A percentile compares a stretch with the other conserved stretches of the same genome.
phyloP scores from a whole-genome alignment of 768 basidiomycete genomes.

The Mycena albidolilacea region DNA sequence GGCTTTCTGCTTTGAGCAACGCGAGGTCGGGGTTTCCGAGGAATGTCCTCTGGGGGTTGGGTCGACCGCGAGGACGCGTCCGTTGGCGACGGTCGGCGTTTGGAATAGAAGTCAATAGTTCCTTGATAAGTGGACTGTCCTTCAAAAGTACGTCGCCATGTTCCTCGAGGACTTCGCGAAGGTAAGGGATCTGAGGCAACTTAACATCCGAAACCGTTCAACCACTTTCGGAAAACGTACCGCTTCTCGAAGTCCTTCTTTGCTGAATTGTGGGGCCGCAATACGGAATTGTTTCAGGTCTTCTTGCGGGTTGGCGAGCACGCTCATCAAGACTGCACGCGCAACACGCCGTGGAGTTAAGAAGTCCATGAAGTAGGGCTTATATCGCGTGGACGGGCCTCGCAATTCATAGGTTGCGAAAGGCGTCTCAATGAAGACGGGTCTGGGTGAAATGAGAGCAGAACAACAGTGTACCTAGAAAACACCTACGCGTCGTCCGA shows the following conservation, averaged over 20 bases:
- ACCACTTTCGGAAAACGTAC: constrained; percentile 12
- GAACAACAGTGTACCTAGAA: constrained; percentile 7
- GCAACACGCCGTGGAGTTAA: constrained; percentile 65
- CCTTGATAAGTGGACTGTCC: constrained; percentile 25
- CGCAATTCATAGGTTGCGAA: constrained; percentile 75
- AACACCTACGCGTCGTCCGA: constrained; percentile 63
- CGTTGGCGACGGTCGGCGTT: constrained; percentile 1
- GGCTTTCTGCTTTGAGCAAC: constrained; percentile 69
- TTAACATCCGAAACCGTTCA: neutral
- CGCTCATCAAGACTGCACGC: constrained; percentile 61
- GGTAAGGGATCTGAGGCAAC: constrained; percentile 22
- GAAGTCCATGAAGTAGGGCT: constrained; percentile 61
- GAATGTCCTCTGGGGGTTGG: constrained; percentile 38
- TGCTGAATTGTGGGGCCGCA: constrained; percentile 46
- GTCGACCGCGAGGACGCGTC: neutral
- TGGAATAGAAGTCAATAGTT: constrained; percentile 12
- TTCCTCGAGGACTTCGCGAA: constrained; percentile 28
- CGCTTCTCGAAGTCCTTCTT: constrained; percentile 28
- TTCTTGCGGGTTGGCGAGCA: constrained; percentile 47
- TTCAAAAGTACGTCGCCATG: neutral
- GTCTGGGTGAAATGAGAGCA: constrained; percentile 54
- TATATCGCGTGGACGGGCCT: constrained; percentile 63
- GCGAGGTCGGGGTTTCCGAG: constrained; percentile 67
- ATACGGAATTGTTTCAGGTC: constrained; percentile 54
- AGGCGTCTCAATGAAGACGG: constrained; percentile 75